Evolutionary conservation across 768 basidiomycete species (phyloP).

Genomic region (Cystofilobasidium macerans): DNA sequence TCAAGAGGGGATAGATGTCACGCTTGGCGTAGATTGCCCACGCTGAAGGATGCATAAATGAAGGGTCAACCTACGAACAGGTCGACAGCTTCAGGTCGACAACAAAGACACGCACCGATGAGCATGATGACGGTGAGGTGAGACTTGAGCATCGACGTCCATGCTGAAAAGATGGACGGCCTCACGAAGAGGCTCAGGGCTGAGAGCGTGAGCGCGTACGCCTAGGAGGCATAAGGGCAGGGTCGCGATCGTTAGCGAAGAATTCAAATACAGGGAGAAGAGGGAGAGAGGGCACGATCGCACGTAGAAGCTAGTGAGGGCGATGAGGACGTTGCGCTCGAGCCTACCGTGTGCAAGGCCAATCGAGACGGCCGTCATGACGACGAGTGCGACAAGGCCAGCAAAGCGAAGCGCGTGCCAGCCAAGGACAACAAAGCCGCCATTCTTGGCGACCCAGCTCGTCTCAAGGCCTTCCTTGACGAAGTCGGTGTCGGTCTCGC

Average conservation of each 20-base stretch:
- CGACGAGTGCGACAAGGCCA: constrained; percentile 8
- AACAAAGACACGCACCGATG: background rate
- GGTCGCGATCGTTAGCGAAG: background rate
- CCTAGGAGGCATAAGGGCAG: background rate
- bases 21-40: constrained; percentile 17
- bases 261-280: background rate
- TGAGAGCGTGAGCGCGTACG: constrained; percentile 11
- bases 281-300: background rate
- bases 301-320: constrained; percentile 6
- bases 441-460: constrained; percentile 16
- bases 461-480: background rate
- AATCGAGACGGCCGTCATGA: constrained; percentile 1
- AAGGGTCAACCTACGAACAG: background rate
- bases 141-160: constrained; percentile 15
- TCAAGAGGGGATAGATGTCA: constrained; percentile 25
- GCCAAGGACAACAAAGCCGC: constrained; percentile 12
- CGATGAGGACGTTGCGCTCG: constrained; percentile 12
- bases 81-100: background rate
- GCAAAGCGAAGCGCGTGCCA: constrained; percentile 13
- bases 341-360: background rate
- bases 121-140: constrained; percentile 20
- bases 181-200: constrained; percentile 1
- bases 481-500: constrained; percentile 2
- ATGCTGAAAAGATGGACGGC: constrained; percentile 8
- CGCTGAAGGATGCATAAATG: no score